A percentile compares a stretch with the other conserved stretches of the same genome.
Conservation (phyloP, 1,139 yeast species). For the Nadsonia commutata region DNA sequence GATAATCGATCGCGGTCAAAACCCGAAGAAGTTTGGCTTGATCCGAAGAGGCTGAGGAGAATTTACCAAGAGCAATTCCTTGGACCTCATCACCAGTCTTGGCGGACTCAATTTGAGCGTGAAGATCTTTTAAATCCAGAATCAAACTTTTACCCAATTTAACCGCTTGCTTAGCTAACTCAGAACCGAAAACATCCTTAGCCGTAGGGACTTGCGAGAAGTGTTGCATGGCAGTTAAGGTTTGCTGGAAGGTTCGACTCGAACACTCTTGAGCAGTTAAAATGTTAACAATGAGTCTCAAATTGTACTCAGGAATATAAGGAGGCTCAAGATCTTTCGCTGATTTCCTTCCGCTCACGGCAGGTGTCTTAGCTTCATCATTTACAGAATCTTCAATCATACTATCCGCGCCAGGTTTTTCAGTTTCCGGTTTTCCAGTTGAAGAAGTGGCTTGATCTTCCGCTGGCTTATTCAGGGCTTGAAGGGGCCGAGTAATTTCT, state of each 20-base stretch:
- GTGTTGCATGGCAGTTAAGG: slow-evolving; percentile 72
- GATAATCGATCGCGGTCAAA: slow-evolving; percentile 76
- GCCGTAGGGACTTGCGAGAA: slow-evolving; percentile 50
- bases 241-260: slow-evolving; percentile 72
- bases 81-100: slow-evolving; percentile 32
- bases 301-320: slow-evolving; percentile 45
- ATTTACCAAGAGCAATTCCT: slow-evolving; percentile 42
- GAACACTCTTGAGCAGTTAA: slow-evolving; percentile 79
- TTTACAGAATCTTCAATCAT: slow-evolving; percentile 6
- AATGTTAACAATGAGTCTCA: slow-evolving; percentile 50
- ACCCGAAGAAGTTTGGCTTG: slow-evolving; percentile 78
- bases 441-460: slow-evolving; percentile 9
- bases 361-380: slow-evolving; percentile 8
- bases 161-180: slow-evolving; percentile 54
- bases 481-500: slow-evolving; percentile 61
- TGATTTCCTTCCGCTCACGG: slow-evolving; percentile 6
- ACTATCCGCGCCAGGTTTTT: neutral
- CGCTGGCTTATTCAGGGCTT: slow-evolving; percentile 17
- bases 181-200: slow-evolving; percentile 50
- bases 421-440: slow-evolving; percentile 7
- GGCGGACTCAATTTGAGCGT: slow-evolving; percentile 30
- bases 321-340: slow-evolving; percentile 38
- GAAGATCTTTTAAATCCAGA: slow-evolving; percentile 39
- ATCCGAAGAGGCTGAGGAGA: slow-evolving; percentile 71
- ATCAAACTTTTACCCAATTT: slow-evolving; percentile 43